These are phyloP conservation scores for Pythium vanterpoolii DNA, from an alignment of 352 stramenopile genomes.

Conservation along the genomic window DNA sequence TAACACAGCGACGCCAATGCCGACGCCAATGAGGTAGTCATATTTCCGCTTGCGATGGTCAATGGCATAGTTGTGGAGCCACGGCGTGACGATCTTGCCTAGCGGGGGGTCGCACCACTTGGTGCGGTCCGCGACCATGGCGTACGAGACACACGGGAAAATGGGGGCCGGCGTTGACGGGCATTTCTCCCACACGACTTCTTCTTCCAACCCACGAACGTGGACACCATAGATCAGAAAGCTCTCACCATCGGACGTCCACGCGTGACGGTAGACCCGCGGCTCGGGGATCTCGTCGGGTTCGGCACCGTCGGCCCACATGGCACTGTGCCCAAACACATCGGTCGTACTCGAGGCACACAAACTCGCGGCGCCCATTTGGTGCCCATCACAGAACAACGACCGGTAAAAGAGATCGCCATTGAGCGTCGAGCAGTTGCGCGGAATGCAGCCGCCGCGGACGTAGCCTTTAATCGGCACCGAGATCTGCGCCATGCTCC, in stretches of 20 bases:
- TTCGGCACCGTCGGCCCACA: conserved; percentile 25
- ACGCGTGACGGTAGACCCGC: conserved; percentile 20
- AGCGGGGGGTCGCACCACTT: conserved; percentile 40
- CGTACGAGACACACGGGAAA: conserved; percentile 33
- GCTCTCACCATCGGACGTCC: conserved; percentile 16
- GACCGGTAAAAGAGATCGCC: conserved; percentile 26
- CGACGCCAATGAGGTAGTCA: conserved; percentile 12
- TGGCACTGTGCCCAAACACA: conserved; percentile 26
- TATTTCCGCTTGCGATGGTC: conserved; percentile 28
- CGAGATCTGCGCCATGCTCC: conserved; percentile 22
- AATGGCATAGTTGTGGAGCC: conserved; percentile 58
- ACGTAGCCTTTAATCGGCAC: conserved; percentile 23
- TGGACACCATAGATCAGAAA: conserved; percentile 23
- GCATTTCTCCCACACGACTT: conserved; percentile 23
- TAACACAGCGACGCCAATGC: conserved; percentile 4
- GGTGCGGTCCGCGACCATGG: conserved; percentile 29
- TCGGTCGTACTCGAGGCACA: conserved; percentile 32
- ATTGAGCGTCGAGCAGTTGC: conserved; percentile 26
- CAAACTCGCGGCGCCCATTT: conserved; percentile 20
- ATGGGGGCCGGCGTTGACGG: conserved; percentile 33
- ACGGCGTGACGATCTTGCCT: conserved; percentile 40
- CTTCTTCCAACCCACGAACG: conserved; percentile 29
- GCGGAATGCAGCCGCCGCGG: conserved; percentile 19
- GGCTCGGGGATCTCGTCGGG: conserved; percentile 24
- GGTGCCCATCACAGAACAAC: conserved; percentile 24